phyloP scores from a whole-genome alignment of 495 filamentous ascomycete genomes.

The Bathelium albidoporum region DNA sequence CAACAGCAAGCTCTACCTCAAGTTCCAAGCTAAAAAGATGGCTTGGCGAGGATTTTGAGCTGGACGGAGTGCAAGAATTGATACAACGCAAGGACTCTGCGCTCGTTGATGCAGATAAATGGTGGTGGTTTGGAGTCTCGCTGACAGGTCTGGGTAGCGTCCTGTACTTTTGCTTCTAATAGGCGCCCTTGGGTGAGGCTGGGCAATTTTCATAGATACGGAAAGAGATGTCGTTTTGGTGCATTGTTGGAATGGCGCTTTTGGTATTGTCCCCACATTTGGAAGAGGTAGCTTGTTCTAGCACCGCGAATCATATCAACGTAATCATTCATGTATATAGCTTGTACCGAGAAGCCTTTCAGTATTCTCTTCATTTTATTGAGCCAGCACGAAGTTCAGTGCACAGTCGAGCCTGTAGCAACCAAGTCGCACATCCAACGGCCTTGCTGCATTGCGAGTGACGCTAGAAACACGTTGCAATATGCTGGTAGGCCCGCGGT shows the following conservation, averaged over 20 bases:
- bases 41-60: slow-evolving; percentile 25
- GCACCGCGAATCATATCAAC: not conserved
- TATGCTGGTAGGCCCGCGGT: too few relatives aligned
- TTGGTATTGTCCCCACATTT: slow-evolving; percentile 3
- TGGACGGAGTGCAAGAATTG: slow-evolving; percentile 35
- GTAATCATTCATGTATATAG: slow-evolving; percentile 6
- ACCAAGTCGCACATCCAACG: too few relatives aligned
- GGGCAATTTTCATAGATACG: not conserved
- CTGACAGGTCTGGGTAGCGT: slow-evolving; percentile 55
- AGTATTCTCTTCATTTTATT: not conserved
- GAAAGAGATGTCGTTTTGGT: not conserved
- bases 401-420: too few relatives aligned
- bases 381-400: not conserved
- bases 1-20: slow-evolving; percentile 20
- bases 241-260: slow-evolving; percentile 4
- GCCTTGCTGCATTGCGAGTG: too few relatives aligned
- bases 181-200: not conserved
- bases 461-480: too few relatives aligned
- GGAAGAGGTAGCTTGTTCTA: slow-evolving; percentile 2
- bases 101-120: slow-evolving; percentile 38
- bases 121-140: slow-evolving; percentile 63
- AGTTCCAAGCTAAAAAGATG: slow-evolving; percentile 31
- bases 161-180: slow-evolving; percentile 30
- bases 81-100: slow-evolving; percentile 9
- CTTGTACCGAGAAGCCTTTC: slow-evolving; percentile 1